These are phyloP conservation scores for Tulasnella sp. DNA, from an alignment of 768 basidiomycete species.

Conservation along the genomic window DNA sequence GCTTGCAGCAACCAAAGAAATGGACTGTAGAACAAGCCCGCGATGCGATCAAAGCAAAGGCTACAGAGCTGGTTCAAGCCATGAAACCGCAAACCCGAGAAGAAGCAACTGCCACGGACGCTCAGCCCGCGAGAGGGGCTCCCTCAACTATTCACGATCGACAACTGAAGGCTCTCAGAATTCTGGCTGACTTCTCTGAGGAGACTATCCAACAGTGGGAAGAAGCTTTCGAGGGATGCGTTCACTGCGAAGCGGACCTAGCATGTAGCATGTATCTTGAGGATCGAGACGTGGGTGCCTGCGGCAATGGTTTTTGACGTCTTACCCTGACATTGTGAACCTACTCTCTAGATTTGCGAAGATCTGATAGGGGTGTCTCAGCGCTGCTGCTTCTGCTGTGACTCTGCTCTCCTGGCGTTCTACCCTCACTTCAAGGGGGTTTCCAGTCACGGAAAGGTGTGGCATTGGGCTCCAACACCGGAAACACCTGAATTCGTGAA, in stretches of 20 bases:
- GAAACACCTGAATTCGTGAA: background rate
- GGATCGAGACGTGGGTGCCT: background rate
- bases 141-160: background rate
- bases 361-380: background rate
- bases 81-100: background rate
- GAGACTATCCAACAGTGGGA: background rate
- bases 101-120: background rate
- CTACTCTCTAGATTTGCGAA: background rate
- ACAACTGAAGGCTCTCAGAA: background rate
- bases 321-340: background rate
- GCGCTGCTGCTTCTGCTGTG: background rate
- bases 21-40: background rate
- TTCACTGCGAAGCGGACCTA: background rate
- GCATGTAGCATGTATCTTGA: background rate
- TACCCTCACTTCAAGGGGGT: background rate
- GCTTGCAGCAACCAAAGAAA: background rate
- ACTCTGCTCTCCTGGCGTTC: background rate
- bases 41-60: background rate
- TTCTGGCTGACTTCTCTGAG: background rate
- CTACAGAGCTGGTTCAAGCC: background rate
- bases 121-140: background rate
- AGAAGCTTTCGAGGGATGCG: background rate
- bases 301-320: too few relatives aligned
- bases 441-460: background rate
- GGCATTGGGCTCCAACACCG: background rate